Percentiles rank a stretch among this genome's conserved stretches.
Evolutionary conservation across 148 eudicot species (phyloP).

Genomic region (Vaccinium macrocarpon): DNA sequence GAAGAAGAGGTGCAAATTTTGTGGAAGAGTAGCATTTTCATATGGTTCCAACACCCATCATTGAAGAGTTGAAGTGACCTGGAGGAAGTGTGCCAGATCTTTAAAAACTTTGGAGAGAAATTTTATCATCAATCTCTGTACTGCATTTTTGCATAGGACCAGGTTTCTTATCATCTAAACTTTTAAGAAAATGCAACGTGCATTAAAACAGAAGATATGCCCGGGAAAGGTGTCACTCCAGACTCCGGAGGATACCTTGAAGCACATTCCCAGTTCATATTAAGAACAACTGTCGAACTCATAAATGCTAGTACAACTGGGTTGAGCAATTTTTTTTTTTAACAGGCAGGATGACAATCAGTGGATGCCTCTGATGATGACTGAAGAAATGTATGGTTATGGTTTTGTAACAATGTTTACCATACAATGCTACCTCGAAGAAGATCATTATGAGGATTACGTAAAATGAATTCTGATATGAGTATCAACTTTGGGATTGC

Average conservation of each 20-base stretch:
- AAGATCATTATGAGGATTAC: not conserved
- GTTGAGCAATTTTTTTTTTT: too few relatives aligned
- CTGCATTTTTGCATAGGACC: not conserved
- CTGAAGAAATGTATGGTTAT: not conserved
- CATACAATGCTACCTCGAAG: not conserved
- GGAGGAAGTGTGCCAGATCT: not conserved
- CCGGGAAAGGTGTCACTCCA: not conserved
- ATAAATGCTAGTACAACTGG: not conserved
- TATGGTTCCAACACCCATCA: not conserved
- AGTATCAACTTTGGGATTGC: not conserved
- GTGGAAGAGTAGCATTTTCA: not conserved
- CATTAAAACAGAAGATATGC: conserved; percentile 1
- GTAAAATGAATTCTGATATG: not conserved
- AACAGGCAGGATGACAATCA: not conserved
- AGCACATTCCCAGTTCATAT: not conserved
- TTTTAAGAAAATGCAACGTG: not conserved
- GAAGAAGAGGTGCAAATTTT: not conserved
- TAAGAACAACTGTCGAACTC: not conserved
- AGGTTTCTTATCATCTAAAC: not conserved
- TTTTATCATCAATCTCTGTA: not conserved
- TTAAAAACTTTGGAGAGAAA: not conserved
- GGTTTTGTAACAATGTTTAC: not conserved
- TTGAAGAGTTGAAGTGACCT: not conserved
- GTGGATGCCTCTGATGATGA: not conserved
- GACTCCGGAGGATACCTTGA: not conserved